Evolutionary conservation across 768 basidiomycete species (phyloP).

Genomic region (Boletus vermiculosoides): DNA sequence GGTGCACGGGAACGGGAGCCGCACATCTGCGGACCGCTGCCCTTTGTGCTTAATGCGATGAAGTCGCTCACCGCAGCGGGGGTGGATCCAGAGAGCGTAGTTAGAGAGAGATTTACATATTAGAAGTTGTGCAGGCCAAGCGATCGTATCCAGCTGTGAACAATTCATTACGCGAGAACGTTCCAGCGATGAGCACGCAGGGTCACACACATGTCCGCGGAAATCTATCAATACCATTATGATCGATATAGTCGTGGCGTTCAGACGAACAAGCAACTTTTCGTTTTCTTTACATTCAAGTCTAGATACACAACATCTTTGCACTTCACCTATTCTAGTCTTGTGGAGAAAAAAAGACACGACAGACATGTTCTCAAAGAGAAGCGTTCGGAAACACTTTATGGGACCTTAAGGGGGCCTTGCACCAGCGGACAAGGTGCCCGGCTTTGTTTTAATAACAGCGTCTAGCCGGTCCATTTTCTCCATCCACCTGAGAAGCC

Average conservation of each 20-base stretch:
- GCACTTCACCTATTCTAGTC: background rate
- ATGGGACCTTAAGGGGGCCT: conserved; percentile 18
- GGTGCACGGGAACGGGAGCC: conserved; percentile 15
- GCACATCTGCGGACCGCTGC: conserved; percentile 26
- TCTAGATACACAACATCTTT: background rate
- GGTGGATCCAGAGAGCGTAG: conserved; percentile 23
- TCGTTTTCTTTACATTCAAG: background rate
- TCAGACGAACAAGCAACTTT: background rate
- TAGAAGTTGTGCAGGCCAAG: conserved; percentile 5
- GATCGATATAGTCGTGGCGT: background rate
- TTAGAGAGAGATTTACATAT: conserved; percentile 27
- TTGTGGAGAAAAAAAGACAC: background rate
- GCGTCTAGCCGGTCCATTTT: conserved; percentile 26
- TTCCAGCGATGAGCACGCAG: background rate
- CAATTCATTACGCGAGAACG: background rate
- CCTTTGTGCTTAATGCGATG: conserved; percentile 25
- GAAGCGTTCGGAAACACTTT: background rate
- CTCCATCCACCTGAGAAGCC: conserved; percentile 26
- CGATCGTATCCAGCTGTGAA: background rate
- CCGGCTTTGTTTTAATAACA: conserved; percentile 23
- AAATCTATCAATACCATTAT: background rate
- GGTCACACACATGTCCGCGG: background rate
- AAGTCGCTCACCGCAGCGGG: conserved; percentile 22
- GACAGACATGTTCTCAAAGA: background rate
- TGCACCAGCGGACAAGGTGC: conserved; percentile 28